Evolutionary conservation across 768 basidiomycete species (phyloP).

Genomic region (Trichaptum fuscoviolaceum): DNA sequence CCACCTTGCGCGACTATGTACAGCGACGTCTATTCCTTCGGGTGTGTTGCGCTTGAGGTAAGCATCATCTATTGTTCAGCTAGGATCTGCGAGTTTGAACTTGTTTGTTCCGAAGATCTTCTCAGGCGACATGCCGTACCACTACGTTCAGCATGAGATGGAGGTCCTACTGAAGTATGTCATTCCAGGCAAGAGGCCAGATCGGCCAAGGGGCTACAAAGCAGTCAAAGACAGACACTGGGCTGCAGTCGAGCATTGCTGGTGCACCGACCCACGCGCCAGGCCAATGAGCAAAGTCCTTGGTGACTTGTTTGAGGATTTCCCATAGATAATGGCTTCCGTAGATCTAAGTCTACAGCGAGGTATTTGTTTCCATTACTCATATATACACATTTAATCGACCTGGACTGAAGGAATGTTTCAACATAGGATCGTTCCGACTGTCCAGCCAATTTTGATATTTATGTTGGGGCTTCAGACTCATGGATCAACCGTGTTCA

Average conservation of each 20-base stretch:
- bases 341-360: too few species aligned
- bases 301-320: not conserved
- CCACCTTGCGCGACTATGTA: not conserved
- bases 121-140: not conserved
- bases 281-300: not conserved
- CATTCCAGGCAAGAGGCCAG: not conserved
- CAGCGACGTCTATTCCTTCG: constrained; percentile 42
- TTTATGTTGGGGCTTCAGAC: too few species aligned
- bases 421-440: too few species aligned
- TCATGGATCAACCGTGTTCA: too few species aligned
- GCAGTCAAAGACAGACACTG: not conserved
- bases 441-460: too few species aligned
- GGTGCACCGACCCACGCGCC: not conserved
- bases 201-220: not conserved
- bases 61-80: not conserved
- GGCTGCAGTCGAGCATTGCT: constrained; percentile 1
- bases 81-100: too few species aligned
- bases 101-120: not conserved
- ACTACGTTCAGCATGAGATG: not conserved
- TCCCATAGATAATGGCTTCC: too few species aligned
- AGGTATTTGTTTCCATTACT: too few species aligned
- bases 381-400: too few species aligned
- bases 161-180: constrained; percentile 4
- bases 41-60: constrained; percentile 23
- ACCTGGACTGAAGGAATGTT: too few species aligned